phyloP scores from a whole-genome alignment of 257 asterid genomes.

The Euphrasia confusa region DNA sequence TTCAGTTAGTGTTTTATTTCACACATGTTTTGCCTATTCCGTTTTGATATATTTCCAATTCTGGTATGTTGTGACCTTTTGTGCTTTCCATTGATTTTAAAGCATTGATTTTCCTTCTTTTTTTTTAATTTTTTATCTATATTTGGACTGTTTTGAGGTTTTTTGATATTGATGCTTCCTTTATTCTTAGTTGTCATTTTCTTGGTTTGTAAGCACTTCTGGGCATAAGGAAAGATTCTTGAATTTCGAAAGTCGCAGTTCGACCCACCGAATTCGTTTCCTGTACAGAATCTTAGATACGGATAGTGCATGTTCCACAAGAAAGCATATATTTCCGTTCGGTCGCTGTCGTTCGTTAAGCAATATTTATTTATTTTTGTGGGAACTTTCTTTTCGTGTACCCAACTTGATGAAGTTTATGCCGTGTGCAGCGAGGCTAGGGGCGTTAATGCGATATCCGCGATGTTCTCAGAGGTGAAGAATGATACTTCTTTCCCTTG shows the following conservation, averaged over 20 bases:
- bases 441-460: constrained; percentile 22
- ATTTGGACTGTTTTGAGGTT: no score
- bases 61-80: constrained; percentile 13
- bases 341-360: not conserved
- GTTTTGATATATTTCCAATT: not conserved
- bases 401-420: constrained; percentile 15
- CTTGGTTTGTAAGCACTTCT: no score
- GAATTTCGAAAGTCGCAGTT: not conserved
- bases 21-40: constrained; percentile 1
- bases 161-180: no score
- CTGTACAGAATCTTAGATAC: not conserved
- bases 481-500: constrained; percentile 33
- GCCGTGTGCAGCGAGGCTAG: constrained; percentile 50
- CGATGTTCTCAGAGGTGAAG: constrained; percentile 35
- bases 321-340: not conserved
- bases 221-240: not conserved
- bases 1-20: not conserved
- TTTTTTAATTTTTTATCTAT: no score
- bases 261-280: not conserved
- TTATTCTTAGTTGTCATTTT: no score
- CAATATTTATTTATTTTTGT: not conserved
- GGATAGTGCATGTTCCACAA: not conserved
- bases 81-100: constrained; percentile 13
- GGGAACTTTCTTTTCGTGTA: not conserved
- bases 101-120: no score